Base-by-base conservation (phyloP, 2,329 filamentous ascomycete species). In the Thermothelomyces thermophilus region DNA sequence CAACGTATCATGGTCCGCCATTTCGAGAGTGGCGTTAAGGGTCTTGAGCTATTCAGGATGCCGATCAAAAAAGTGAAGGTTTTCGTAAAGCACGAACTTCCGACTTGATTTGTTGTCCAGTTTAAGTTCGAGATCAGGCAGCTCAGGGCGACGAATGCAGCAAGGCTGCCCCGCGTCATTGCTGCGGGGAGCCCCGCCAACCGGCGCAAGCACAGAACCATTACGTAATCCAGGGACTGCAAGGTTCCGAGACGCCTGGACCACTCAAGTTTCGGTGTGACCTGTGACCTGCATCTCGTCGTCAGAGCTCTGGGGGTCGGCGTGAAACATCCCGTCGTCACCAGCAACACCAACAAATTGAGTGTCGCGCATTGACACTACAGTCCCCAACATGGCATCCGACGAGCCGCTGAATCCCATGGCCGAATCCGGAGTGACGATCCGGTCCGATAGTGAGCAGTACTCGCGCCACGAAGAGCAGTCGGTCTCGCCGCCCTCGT, bases 371-470 rank as follows among this genome's bases (percentile, higher is more conserved):
- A 35, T 11, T 11, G 6, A 14, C 13, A 14, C 2, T 8, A 26
- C 14, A 14, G 3, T 16, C 30, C 14, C 16, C 50, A 52, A 22
- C 51, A 84, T 83, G 80, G 70, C 78, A 42, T 73, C 73, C 56
- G 72, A 81, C 52, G 73, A 73, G 30, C 58, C 60, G 24, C 61
- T 63, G 50, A 73, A 79, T 60, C 74, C 77, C 58, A 77, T 90
- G 63, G 76, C 83, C 66, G 82, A 84, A 66, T 89, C 84, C 50
- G 80, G 82, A 69, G 75, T 89, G 63, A 90, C 86, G 46, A 86
- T 90, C 63, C 84, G 77, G 58, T 90, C 87, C 44, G 87, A 93
- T 73, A 89, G 84, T 73, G 87, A 91, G 70, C 84, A 84, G 67
- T 91, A 93, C 70, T 84, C 83, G 16, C 42, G 76, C 52, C 76